phyloP scores from a whole-genome alignment of 2,329 filamentous ascomycete genomes.

The Verticillium isaacii region DNA sequence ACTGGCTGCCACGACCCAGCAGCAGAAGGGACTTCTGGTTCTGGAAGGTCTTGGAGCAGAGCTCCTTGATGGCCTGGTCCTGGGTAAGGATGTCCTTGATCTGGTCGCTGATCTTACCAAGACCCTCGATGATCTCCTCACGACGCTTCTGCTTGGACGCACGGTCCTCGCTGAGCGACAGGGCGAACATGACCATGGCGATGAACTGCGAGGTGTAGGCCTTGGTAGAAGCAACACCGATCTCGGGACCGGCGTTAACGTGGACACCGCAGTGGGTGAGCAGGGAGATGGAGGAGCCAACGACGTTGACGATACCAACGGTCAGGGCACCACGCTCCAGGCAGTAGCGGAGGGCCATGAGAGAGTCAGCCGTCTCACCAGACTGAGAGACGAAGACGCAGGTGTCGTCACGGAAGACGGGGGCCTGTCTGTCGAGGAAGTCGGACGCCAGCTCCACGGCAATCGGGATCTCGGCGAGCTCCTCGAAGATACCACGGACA shows the following conservation, averaged over 20 bases:
- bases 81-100: slow-evolving; percentile 90
- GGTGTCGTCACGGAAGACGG: slow-evolving; percentile 98
- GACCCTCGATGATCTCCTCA: slow-evolving; percentile 93
- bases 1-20: slow-evolving; percentile 91
- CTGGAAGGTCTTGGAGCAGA: slow-evolving; percentile 91
- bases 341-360: slow-evolving; percentile 97
- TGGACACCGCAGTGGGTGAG: slow-evolving; percentile 99
- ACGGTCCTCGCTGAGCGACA: slow-evolving; percentile 93
- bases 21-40: slow-evolving; percentile 94
- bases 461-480: slow-evolving; percentile 96
- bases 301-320: slow-evolving; percentile 97
- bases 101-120: slow-evolving; percentile 81
- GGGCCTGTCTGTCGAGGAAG: slow-evolving; percentile 93
- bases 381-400: slow-evolving; percentile 99
- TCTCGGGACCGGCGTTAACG: slow-evolving; percentile 97
- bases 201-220: slow-evolving; percentile 99
- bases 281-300: slow-evolving; percentile 96
- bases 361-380: slow-evolving; percentile 94
- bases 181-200: slow-evolving; percentile 99
- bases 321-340: slow-evolving; percentile 95
- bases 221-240: slow-evolving; percentile 98
- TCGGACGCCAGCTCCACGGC: slow-evolving; percentile 95
- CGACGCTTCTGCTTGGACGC: slow-evolving; percentile 89
- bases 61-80: slow-evolving; percentile 88
- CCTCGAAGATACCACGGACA: slow-evolving; percentile 94